Base-by-base conservation (phyloP, 176 grass and related monocot genomes). In the Neostapfia colusana region DNA sequence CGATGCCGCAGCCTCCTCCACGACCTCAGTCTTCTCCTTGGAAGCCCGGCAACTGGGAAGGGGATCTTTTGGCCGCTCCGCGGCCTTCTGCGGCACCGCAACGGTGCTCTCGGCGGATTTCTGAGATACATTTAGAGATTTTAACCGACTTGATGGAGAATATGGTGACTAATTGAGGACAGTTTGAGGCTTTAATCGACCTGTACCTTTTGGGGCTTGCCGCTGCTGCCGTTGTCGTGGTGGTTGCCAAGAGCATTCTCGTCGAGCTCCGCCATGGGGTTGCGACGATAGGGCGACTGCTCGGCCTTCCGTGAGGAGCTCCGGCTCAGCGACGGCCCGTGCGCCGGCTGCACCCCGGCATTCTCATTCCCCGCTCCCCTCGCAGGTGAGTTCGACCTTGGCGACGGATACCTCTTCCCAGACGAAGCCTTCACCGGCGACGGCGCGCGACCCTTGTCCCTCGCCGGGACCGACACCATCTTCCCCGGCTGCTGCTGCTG, bases 241-340 rank as follows among this genome's bases (percentile, higher is more conserved):
- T 61, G 58, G 65, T 21, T 72, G 35, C 13, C 69, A 35, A 86
- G 73, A 0, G 74, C 13, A 59, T 97, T 97, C 67, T 89, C 88
- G 31, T 97, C 88, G 36, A 97, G 73, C 72, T 97, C 91, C 1
- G 86, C n/a, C 91, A 97, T 91, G 13, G 94, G 94, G 54, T 86
- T 93, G 74, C 94, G 85, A 8, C 86, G 73, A 43, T 73, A 84
- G 2, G 91, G 91, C 8, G 94, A 93, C 6, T 89, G 72, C 64
- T 97, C 94, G 0, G 88, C 91, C 72, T 93, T 97, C 79, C 89
- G 78, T 1, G 94, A 93, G 9, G 94, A 93, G 79, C 79, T 95
- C 40, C 95, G 76, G 70, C 95, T 95, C 65, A 98, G 85, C 18
- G 85, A 81, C n/a, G 77, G 86, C 7, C 81, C 76, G 63, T 93